phyloP scores from a whole-genome alignment of 495 filamentous ascomycete genomes.

The Elasticomyces elasticus region DNA sequence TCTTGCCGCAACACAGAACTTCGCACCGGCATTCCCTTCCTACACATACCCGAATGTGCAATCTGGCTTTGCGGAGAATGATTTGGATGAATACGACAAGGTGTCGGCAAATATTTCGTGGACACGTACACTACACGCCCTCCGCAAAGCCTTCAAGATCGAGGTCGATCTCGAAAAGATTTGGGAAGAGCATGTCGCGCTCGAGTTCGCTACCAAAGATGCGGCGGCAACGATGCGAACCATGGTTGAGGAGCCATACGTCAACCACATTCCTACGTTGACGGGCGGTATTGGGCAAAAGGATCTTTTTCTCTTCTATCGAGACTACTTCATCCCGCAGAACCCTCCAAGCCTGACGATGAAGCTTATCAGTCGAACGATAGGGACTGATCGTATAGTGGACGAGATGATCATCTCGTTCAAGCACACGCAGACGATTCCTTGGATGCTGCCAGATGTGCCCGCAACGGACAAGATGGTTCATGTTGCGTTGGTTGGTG shows the following conservation, averaged over 20 bases:
- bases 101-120: slow-evolving; percentile 45
- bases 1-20: slow-evolving; percentile 35
- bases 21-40: slow-evolving; percentile 30
- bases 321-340: slow-evolving; percentile 31
- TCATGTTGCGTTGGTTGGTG: slow-evolving; percentile 28
- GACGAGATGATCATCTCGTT: slow-evolving; percentile 33
- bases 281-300: slow-evolving; percentile 29
- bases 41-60: slow-evolving; percentile 41
- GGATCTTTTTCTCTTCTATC: slow-evolving; percentile 30
- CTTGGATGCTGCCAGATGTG: slow-evolving; percentile 33
- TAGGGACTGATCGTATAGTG: slow-evolving; percentile 31
- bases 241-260: slow-evolving; percentile 30
- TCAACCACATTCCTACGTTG: slow-evolving; percentile 30
- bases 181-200: slow-evolving; percentile 27
- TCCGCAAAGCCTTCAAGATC: slow-evolving; percentile 28
- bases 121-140: slow-evolving; percentile 40
- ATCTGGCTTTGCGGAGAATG: slow-evolving; percentile 51
- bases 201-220: slow-evolving; percentile 19
- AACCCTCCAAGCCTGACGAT: slow-evolving; percentile 27
- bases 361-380: slow-evolving; percentile 27
- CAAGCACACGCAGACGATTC: slow-evolving; percentile 30
- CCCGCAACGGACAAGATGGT: slow-evolving; percentile 31
- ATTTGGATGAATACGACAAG: slow-evolving; percentile 43
- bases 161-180: slow-evolving; percentile 29
- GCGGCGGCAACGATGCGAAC: slow-evolving; percentile 24